Percentiles rank a stretch among this genome's conserved stretches.
These are phyloP conservation scores for Trichoderma lentiforme DNA, from an alignment of 2,329 filamentous ascomycete genomes.

Conservation along the genomic window DNA sequence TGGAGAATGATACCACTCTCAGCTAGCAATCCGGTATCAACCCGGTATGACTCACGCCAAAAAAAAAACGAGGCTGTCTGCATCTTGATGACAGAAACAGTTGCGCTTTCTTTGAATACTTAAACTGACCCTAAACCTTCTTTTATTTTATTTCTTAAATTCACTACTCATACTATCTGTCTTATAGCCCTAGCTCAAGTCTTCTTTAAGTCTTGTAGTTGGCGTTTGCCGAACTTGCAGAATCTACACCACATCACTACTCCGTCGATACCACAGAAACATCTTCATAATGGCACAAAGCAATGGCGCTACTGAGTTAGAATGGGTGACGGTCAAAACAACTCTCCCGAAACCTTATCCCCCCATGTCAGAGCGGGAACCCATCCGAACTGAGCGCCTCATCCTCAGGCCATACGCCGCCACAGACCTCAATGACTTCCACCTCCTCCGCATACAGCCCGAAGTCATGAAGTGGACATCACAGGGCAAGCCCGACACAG, in stretches of 20 bases:
- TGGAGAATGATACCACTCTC: background rate
- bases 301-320: slow-evolving; percentile 20
- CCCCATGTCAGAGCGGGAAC: slow-evolving; percentile 35
- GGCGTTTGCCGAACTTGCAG: background rate
- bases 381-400: slow-evolving; percentile 51
- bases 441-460: slow-evolving; percentile 52
- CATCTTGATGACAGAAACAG: background rate
- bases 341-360: slow-evolving; percentile 47
- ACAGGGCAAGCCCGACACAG: slow-evolving; percentile 40
- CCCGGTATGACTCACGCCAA: slow-evolving; percentile 6
- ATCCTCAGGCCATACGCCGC: slow-evolving; percentile 49
- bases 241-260: background rate
- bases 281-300: slow-evolving; percentile 22
- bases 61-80: background rate
- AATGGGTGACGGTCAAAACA: slow-evolving; percentile 45
- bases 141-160: background rate
- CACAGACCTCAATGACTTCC: slow-evolving; percentile 49
- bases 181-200: background rate
- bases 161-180: background rate
- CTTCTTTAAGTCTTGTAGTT: background rate
- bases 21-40: background rate
- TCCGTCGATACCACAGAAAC: background rate
- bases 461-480: slow-evolving; percentile 62
- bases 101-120: background rate
- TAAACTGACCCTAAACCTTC: background rate